These are phyloP conservation scores for Crithidia thermophila DNA, from an alignment of 208 protist species.

Conservation along the genomic window DNA sequence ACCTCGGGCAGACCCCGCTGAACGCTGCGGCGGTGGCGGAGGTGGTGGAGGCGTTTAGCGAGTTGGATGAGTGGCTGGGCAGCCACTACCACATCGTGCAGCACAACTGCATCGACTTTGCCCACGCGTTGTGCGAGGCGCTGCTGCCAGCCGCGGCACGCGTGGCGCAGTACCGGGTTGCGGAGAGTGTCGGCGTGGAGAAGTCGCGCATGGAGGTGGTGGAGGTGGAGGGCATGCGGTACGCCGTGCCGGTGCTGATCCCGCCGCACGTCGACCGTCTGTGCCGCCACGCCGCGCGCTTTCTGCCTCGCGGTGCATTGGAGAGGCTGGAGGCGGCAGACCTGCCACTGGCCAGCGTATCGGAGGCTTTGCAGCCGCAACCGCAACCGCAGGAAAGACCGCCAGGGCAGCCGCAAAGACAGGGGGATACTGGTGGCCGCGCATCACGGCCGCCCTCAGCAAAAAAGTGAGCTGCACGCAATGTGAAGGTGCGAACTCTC, in stretches of 20 bases:
- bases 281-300: slow-evolving; percentile 17
- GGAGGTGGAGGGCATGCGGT: slow-evolving; percentile 11
- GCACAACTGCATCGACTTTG: slow-evolving; percentile 79
- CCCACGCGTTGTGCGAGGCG: slow-evolving; percentile 33
- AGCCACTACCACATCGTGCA: slow-evolving; percentile 50
- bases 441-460: too few species aligned
- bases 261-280: slow-evolving; percentile 49
- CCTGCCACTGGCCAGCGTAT: slow-evolving; percentile 7
- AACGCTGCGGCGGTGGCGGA: slow-evolving; percentile 22
- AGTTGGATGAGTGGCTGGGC: slow-evolving; percentile 39
- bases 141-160: slow-evolving; percentile 49
- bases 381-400: too few species aligned
- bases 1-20: slow-evolving; percentile 48
- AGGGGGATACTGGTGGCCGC: too few species aligned
- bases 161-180: slow-evolving; percentile 8
- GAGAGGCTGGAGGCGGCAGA: slow-evolving; percentile 1
- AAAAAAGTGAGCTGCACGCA: too few species aligned
- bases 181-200: slow-evolving; percentile 8
- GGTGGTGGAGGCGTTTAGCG: slow-evolving; percentile 28
- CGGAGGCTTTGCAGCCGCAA: background rate
- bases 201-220: slow-evolving; percentile 21
- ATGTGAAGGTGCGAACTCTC: too few species aligned
- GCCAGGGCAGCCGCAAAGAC: too few species aligned
- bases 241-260: slow-evolving; percentile 35
- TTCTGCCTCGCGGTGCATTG: slow-evolving; percentile 14